Percentiles rank a stretch among this genome's conserved stretches.
Evolutionary conservation across 2,329 filamentous ascomycete species (phyloP).

Genomic region (Cladophialophora psammophila): DNA sequence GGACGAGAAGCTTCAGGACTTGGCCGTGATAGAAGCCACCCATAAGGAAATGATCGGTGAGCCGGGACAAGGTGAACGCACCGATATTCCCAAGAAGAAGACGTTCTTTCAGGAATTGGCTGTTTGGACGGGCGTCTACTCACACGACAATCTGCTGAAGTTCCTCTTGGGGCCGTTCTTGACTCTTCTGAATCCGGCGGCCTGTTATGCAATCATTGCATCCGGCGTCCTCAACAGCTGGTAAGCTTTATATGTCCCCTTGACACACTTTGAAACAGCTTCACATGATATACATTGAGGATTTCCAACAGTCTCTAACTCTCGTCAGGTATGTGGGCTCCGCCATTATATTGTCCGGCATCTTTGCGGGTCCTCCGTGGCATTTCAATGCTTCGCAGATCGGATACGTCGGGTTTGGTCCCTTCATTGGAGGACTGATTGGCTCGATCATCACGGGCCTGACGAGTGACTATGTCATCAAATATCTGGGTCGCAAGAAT

Average conservation of each 20-base stretch:
- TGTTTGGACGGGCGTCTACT: conserved; percentile 37
- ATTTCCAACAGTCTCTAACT: conserved; percentile 1
- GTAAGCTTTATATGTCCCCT: conserved; percentile 19
- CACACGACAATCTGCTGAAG: conserved; percentile 34
- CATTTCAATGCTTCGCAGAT: conserved; percentile 43
- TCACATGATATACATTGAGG: too few species aligned
- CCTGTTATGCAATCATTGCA: conserved; percentile 39
- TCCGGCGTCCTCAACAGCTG: conserved; percentile 41
- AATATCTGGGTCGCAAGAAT: conserved; percentile 52
- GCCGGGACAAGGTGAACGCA: conserved; percentile 17
- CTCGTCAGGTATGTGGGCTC: conserved; percentile 33
- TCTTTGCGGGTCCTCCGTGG: conserved; percentile 45
- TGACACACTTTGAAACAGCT: too few species aligned
- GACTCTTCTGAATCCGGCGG: conserved; percentile 44
- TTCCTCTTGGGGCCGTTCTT: conserved; percentile 45
- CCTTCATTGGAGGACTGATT: conserved; percentile 33
- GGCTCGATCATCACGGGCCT: conserved; percentile 51
- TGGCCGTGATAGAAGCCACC: conserved; percentile 29
- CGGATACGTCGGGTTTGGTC: conserved; percentile 39
- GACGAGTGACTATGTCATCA: conserved; percentile 44
- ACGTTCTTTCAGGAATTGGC: conserved; percentile 37
- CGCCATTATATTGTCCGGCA: conserved; percentile 43
- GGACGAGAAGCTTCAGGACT: conserved; percentile 33
- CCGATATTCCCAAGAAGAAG: conserved; percentile 29
- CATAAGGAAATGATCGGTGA: conserved; percentile 31